Evolutionary conservation across 352 stramenopile species (phyloP).

Genomic region (Phytopythium montanum): DNA sequence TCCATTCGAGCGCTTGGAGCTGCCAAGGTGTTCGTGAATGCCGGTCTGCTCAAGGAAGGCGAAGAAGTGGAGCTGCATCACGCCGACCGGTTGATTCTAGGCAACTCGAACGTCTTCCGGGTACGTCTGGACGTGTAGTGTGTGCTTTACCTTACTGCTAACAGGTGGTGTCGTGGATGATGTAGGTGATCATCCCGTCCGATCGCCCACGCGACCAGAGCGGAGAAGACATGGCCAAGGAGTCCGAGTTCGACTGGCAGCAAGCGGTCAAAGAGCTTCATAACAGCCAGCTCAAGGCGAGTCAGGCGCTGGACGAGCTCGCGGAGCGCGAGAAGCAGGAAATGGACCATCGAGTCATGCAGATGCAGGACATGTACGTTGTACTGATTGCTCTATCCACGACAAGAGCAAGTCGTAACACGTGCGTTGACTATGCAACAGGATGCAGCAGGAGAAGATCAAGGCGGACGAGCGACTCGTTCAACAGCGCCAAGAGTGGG

Average conservation of each 20-base stretch:
- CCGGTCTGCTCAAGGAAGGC: slow-evolving; percentile 33
- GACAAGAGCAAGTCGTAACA: neutral
- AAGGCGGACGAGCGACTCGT: slow-evolving; percentile 56
- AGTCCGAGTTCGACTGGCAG: slow-evolving; percentile 72
- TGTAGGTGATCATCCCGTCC: slow-evolving; percentile 55
- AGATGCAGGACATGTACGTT: slow-evolving; percentile 70
- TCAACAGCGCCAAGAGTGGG: slow-evolving; percentile 69
- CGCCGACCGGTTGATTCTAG: slow-evolving; percentile 68
- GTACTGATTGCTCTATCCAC: neutral
- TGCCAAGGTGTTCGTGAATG: slow-evolving; percentile 77
- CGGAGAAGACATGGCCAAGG: slow-evolving; percentile 28
- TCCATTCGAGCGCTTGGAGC: slow-evolving; percentile 11
- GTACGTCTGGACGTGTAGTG: slow-evolving; percentile 13
- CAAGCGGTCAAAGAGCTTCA: slow-evolving; percentile 83
- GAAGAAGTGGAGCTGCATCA: slow-evolving; percentile 38
- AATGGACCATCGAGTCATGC: slow-evolving; percentile 67
- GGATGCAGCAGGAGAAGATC: slow-evolving; percentile 55
- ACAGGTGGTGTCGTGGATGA: neutral
- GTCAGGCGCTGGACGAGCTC: slow-evolving; percentile 48
- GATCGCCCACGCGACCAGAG: slow-evolving; percentile 17
- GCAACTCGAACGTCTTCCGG: slow-evolving; percentile 79
- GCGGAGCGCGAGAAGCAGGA: slow-evolving; percentile 71
- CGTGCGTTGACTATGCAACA: neutral
- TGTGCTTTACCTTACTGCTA: neutral
- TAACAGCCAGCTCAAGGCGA: slow-evolving; percentile 56